Evolutionary conservation across 495 filamentous ascomycete genomes (phyloP).

Genomic region (Neurospora sp.): DNA sequence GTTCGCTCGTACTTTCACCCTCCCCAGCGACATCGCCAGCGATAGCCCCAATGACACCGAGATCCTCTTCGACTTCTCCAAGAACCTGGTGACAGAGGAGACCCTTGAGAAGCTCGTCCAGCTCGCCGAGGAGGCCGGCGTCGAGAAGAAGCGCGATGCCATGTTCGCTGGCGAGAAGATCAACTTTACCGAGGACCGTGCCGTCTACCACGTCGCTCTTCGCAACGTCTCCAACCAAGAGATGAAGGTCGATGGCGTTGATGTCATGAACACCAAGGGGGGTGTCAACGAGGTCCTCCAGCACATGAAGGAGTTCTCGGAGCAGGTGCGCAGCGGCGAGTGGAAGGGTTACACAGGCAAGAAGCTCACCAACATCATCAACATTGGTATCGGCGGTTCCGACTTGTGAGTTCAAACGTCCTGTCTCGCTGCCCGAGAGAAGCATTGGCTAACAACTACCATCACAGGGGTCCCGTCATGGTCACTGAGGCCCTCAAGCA

Average conservation of each 20-base stretch:
- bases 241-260: constrained; percentile 89
- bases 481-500: constrained; percentile 93
- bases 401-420: constrained; percentile 63
- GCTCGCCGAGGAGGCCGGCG: constrained; percentile 78
- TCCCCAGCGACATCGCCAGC: constrained; percentile 57
- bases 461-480: constrained; percentile 84
- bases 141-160: constrained; percentile 88
- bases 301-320: constrained; percentile 95
- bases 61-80: constrained; percentile 96
- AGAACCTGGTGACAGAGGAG: constrained; percentile 94
- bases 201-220: constrained; percentile 90
- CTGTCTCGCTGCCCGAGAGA: neutral
- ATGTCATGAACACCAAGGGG: constrained; percentile 66
- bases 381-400: constrained; percentile 96
- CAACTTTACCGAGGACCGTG: constrained; percentile 96
- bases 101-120: constrained; percentile 78
- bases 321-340: constrained; percentile 85
- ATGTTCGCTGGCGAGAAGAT: constrained; percentile 98
- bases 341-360: constrained; percentile 99
- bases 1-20: constrained; percentile 75
- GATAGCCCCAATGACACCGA: constrained; percentile 39
- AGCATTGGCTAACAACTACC: neutral
- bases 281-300: constrained; percentile 83
- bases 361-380: constrained; percentile 91
- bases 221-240: constrained; percentile 76